phyloP scores from a whole-genome alignment of 2,329 filamentous ascomycete genomes.

The Ceratocystis ficicola region DNA sequence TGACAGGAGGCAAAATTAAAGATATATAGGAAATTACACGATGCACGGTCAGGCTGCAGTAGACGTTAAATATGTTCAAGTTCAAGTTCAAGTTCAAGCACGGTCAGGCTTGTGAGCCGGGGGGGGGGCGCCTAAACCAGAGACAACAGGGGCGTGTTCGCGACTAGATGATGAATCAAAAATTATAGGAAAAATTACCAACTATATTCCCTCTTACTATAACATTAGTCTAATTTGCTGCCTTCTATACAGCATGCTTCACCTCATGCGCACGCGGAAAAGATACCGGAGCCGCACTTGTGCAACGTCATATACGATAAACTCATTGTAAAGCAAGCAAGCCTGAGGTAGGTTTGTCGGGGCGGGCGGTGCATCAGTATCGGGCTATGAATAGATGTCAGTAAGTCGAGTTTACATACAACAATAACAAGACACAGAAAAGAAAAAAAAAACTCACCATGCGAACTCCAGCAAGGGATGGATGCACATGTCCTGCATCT shows the following conservation, averaged over 20 bases:
- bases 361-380: slow-evolving; percentile 36
- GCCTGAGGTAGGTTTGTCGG: slow-evolving; percentile 37
- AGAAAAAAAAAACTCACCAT: slow-evolving; percentile 43
- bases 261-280: slow-evolving; percentile 47
- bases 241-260: slow-evolving; percentile 18
- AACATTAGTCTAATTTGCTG: background rate
- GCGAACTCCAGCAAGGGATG: slow-evolving; percentile 51
- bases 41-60: no score
- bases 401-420: background rate
- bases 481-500: slow-evolving; percentile 56
- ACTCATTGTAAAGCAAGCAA: slow-evolving; percentile 57
- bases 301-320: slow-evolving; percentile 56
- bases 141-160: no score
- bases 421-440: background rate
- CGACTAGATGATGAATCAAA: no score
- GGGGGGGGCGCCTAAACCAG: no score
- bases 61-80: no score
- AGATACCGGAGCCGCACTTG: slow-evolving; percentile 61
- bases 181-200: background rate
- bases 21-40: no score
- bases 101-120: no score
- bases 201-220: background rate
- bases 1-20: no score
- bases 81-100: no score
- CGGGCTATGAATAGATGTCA: slow-evolving; percentile 34